Percentiles rank a stretch among this genome's conserved stretches.
These are phyloP conservation scores for Galeopsis tetrahit DNA, from an alignment of 257 asterid species.

Conservation along the genomic window DNA sequence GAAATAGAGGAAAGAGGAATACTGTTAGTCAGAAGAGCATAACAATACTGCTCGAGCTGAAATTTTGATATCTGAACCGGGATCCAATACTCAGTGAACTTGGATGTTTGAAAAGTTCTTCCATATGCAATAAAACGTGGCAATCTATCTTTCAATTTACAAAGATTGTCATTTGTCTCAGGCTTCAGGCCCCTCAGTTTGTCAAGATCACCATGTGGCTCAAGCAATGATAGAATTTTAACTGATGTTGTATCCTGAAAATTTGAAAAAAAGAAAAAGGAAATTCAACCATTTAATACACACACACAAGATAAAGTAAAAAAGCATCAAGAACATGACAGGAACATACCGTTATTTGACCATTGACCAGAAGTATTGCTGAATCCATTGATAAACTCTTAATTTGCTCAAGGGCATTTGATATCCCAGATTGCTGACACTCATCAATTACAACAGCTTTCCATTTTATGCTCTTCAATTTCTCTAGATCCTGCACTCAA, in stretches of 20 bases:
- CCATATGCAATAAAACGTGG: too few species aligned
- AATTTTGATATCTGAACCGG: too few species aligned
- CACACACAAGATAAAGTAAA: constrained; percentile 3
- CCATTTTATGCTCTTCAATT: constrained; percentile 54
- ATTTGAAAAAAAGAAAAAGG: constrained; percentile 24
- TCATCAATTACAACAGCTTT: constrained; percentile 65
- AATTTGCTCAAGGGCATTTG: constrained; percentile 44
- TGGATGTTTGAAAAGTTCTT: too few species aligned
- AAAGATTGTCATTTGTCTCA: too few species aligned
- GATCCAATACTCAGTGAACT: too few species aligned
- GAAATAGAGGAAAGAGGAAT: too few species aligned
- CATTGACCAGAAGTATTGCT: constrained; percentile 56
- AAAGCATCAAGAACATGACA: constrained; percentile 25
- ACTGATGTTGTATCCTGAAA: constrained; percentile 55
- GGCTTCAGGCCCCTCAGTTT: constrained; percentile 47
- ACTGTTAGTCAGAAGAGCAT: too few species aligned
- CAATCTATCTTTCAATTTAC: too few species aligned
- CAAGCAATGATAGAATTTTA: constrained; percentile 56
- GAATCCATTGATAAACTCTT: constrained; percentile 49
- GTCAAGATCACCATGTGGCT: constrained; percentile 44
- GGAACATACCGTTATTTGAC: constrained; percentile 54
- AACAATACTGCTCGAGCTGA: too few species aligned
- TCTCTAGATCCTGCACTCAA: constrained; percentile 56
- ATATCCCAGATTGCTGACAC: constrained; percentile 43
- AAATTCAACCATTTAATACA: constrained; percentile 1